These are phyloP conservation scores for Ganoderma meredithae DNA, from an alignment of 1,284 basidiomycete species.

Conservation along the genomic window DNA sequence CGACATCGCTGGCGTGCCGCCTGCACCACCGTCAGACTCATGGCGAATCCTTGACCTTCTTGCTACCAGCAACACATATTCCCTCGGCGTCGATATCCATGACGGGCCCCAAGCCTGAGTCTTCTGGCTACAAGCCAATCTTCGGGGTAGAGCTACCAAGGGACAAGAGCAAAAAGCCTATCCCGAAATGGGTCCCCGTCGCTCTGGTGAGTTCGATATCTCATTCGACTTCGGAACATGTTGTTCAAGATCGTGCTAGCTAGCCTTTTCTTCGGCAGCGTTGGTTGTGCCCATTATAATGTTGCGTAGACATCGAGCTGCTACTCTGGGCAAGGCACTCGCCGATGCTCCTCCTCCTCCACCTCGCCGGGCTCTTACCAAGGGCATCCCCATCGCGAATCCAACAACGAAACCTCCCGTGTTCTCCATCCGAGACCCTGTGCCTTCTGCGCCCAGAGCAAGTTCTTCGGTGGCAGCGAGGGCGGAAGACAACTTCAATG, in stretches of 20 bases:
- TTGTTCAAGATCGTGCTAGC: constrained; percentile 32
- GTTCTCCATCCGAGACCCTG: constrained; percentile 7
- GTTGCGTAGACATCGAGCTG: constrained; percentile 43
- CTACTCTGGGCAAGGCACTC: constrained; percentile 28
- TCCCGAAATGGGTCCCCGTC: constrained; percentile 40
- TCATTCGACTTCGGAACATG: background rate
- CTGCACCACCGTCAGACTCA: background rate
- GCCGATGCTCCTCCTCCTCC: constrained; percentile 39
- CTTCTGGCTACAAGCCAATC: constrained; percentile 23
- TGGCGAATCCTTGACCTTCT: background rate
- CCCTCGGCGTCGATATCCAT: background rate
- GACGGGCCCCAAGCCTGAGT: constrained; percentile 5
- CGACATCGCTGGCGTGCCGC: no score
- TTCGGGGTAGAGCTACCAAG: constrained; percentile 19
- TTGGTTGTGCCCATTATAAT: constrained; percentile 45
- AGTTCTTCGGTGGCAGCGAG: constrained; percentile 13
- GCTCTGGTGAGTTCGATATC: constrained; percentile 34
- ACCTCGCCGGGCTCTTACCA: constrained; percentile 33
- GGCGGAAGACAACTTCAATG: constrained; percentile 46
- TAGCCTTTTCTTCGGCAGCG: constrained; percentile 47
- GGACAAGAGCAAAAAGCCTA: constrained; percentile 27
- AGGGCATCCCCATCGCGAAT: constrained; percentile 20
- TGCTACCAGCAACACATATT: background rate
- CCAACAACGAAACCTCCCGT: constrained; percentile 21
- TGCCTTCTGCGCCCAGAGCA: constrained; percentile 9